Evolutionary conservation across 2,329 filamentous ascomycete genomes (phyloP).

Genomic region (Colletotrichum sojae): DNA sequence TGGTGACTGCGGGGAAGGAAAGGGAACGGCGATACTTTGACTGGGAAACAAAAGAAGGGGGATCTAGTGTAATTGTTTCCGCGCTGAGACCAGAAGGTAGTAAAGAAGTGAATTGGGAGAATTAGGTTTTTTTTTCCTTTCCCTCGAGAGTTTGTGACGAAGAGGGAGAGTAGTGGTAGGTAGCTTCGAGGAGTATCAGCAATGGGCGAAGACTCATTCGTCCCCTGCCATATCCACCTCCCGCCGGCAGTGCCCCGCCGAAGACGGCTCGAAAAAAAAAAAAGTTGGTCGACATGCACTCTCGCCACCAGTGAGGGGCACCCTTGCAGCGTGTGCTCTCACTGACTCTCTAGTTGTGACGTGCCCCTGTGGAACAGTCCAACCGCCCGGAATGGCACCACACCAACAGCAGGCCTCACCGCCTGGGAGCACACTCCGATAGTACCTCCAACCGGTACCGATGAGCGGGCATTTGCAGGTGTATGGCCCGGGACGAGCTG

Average conservation of each 20-base stretch:
- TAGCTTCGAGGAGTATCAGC: slow-evolving; percentile 25
- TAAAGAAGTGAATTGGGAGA: slow-evolving; percentile 4
- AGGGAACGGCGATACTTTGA: slow-evolving; percentile 5
- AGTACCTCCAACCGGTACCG: slow-evolving; percentile 10
- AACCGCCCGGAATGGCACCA: slow-evolving; percentile 26
- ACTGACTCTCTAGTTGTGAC: slow-evolving; percentile 17
- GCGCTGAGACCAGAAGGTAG: not conserved
- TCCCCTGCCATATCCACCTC: slow-evolving; percentile 21
- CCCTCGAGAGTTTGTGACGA: slow-evolving; percentile 18
- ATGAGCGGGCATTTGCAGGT: slow-evolving; percentile 26
- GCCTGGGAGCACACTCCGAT: slow-evolving; percentile 10
- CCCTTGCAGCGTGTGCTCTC: slow-evolving; percentile 31
- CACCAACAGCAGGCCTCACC: slow-evolving; percentile 31
- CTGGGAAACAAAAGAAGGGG: not conserved
- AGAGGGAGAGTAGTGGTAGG: slow-evolving; percentile 9
- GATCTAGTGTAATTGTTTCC: not conserved
- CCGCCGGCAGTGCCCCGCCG: slow-evolving; percentile 36
- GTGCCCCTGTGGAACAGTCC: slow-evolving; percentile 25
- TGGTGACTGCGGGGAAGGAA: slow-evolving; percentile 41
- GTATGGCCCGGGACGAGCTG: slow-evolving; percentile 8
- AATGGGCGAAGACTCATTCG: slow-evolving; percentile 39
- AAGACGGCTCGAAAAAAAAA: slow-evolving; percentile 17
- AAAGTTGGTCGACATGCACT: slow-evolving; percentile 15
- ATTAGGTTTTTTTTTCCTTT: slow-evolving; percentile 25
- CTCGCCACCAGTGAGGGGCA: slow-evolving; percentile 36